Conservation (phyloP, 2,329 filamentous ascomycete species). For the Epichloe gansuensis region DNA sequence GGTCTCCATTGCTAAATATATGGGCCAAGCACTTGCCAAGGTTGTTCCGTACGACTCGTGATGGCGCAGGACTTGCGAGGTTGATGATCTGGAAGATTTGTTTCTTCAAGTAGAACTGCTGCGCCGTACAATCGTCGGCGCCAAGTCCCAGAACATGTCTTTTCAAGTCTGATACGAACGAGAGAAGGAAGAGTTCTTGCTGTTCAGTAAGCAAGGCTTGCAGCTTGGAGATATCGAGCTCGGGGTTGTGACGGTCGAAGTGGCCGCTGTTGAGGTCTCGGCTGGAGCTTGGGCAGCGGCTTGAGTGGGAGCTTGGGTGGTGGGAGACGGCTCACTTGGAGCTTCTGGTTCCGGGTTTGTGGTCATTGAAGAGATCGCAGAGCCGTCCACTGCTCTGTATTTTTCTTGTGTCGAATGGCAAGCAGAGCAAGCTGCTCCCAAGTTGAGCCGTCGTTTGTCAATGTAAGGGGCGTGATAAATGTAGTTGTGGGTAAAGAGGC, state of each 20-base stretch:
- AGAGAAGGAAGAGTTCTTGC: constrained; percentile 87
- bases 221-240: constrained; percentile 84
- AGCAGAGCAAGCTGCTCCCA: neutral
- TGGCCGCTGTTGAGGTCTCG: constrained; percentile 11
- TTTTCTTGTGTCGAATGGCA: neutral
- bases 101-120: constrained; percentile 87
- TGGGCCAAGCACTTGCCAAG: constrained; percentile 73
- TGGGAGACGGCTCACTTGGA: constrained; percentile 12
- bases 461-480: neutral
- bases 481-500: neutral
- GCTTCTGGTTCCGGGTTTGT: constrained; percentile 24
- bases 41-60: constrained; percentile 81
- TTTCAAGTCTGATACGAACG: constrained; percentile 71
- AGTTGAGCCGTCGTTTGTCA: neutral
- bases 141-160: constrained; percentile 67
- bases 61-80: constrained; percentile 70
- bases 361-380: constrained; percentile 18
- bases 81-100: constrained; percentile 90
- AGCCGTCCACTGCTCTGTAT: neutral
- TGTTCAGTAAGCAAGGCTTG: constrained; percentile 85
- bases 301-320: neutral
- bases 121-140: constrained; percentile 68
- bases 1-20: constrained; percentile 74
- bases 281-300: constrained; percentile 6
- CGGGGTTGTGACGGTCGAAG: constrained; percentile 42